A percentile compares a stretch with the other conserved stretches of the same genome.
phyloP scores from a whole-genome alignment of 441 rosid genomes.

The Francoa sonchifolia region DNA sequence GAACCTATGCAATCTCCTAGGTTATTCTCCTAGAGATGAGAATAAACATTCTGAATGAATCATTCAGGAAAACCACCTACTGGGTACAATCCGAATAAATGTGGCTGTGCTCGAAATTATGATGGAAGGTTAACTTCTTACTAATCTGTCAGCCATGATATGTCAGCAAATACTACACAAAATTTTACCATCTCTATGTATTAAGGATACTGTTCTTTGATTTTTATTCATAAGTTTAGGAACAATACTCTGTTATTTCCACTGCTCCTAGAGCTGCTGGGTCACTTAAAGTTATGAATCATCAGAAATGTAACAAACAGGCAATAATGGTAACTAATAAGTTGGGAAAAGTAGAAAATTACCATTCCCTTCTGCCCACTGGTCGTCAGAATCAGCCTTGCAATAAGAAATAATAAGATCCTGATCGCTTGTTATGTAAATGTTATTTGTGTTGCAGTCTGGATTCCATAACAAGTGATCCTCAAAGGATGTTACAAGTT shows the following conservation, averaged over 20 bases:
- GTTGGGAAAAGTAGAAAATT: too few species aligned
- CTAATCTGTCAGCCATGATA: too few species aligned
- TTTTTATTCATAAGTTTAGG: too few species aligned
- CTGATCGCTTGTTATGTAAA: constrained; percentile 82
- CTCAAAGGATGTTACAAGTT: constrained; percentile 76
- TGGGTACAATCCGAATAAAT: background rate
- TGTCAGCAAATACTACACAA: too few species aligned
- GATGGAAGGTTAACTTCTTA: background rate
- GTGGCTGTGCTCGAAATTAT: background rate
- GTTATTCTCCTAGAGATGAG: background rate
- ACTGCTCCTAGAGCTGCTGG: too few species aligned
- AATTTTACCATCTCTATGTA: too few species aligned
- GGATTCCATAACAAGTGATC: constrained; percentile 89
- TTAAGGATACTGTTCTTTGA: too few species aligned
- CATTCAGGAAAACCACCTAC: background rate
- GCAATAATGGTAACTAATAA: too few species aligned
- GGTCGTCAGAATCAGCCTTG: constrained; percentile 76
- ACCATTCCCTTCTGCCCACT: constrained; percentile 72
- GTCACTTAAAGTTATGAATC: too few species aligned
- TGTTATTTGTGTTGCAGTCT: constrained; percentile 91
- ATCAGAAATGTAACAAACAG: too few species aligned
- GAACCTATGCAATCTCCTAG: background rate
- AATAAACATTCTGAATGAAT: background rate
- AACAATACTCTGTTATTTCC: too few species aligned
- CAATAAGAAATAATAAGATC: constrained; percentile 93